These are phyloP conservation scores for Choanephora cucurbitarum DNA, from an alignment of 371 early-diverging fungal genomes.

Conservation along the genomic window DNA sequence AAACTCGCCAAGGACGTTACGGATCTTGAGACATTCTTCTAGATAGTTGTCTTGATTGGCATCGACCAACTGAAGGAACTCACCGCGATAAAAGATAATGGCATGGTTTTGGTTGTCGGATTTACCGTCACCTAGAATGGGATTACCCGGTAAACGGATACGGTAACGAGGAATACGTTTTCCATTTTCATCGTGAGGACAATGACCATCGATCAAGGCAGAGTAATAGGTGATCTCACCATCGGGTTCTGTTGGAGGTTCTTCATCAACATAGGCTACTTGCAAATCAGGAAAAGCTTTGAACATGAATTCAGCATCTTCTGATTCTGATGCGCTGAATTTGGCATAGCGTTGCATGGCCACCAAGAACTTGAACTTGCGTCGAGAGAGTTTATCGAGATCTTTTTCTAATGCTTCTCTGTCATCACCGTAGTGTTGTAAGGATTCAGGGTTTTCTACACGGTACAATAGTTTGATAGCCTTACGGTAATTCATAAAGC, in stretches of 20 bases:
- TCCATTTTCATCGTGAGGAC: conserved; percentile 64
- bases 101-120: conserved; percentile 91
- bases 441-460: conserved; percentile 81
- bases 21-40: conserved; percentile 87
- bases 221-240: conserved; percentile 67
- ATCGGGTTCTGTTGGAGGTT: conserved; percentile 37
- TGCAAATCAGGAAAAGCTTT: conserved; percentile 79
- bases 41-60: conserved; percentile 94
- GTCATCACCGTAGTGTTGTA: conserved; percentile 62
- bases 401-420: conserved; percentile 69
- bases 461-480: conserved; percentile 81
- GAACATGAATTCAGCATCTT: conserved; percentile 78
- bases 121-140: conserved; percentile 91
- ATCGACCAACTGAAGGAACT: conserved; percentile 83
- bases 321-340: conserved; percentile 76
- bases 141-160: conserved; percentile 84
- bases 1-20: conserved; percentile 86
- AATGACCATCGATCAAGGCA: conserved; percentile 76
- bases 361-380: conserved; percentile 85
- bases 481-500: conserved; percentile 89
- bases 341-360: conserved; percentile 88
- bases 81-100: conserved; percentile 85
- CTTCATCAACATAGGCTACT: conserved; percentile 84
- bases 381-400: conserved; percentile 63
- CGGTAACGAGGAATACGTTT: conserved; percentile 74